A percentile compares a stretch with the other conserved stretches of the same genome.
phyloP scores from a whole-genome alignment of 1,139 yeast species.

The Yamadazyma siamensis region DNA sequence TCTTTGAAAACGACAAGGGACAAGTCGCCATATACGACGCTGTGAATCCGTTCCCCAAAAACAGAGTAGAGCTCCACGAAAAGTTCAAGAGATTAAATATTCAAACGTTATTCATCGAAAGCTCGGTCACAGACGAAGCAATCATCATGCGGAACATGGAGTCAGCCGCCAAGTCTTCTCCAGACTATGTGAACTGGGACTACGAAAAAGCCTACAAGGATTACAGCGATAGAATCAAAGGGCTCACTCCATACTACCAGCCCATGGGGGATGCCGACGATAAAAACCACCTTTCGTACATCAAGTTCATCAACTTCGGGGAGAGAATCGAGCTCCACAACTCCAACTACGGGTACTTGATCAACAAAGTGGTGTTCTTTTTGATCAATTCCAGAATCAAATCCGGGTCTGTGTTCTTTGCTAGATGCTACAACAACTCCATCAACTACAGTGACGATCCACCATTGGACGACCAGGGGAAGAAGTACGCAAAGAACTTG shows the following conservation, averaged over 20 bases:
- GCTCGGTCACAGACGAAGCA: constrained; percentile 71
- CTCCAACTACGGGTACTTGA: constrained; percentile 81
- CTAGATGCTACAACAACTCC: constrained; percentile 69
- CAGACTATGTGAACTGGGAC: constrained; percentile 80
- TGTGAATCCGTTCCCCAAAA: constrained; percentile 74
- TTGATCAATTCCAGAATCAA: constrained; percentile 84
- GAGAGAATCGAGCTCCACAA: constrained; percentile 77
- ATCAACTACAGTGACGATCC: constrained; percentile 61
- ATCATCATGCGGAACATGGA: constrained; percentile 71
- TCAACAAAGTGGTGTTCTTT: constrained; percentile 85
- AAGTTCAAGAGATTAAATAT: constrained; percentile 57
- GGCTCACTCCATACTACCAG: constrained; percentile 50
- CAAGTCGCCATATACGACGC: constrained; percentile 98
- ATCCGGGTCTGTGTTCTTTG: constrained; percentile 83
- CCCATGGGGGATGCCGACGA: constrained; percentile 44
- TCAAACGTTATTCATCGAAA: constrained; percentile 83
- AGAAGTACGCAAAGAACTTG: constrained; percentile 47
- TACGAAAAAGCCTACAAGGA: constrained; percentile 60
- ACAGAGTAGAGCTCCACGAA: constrained; percentile 56
- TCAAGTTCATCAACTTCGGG: constrained; percentile 89
- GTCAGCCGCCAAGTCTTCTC: constrained; percentile 81
- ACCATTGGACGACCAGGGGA: constrained; percentile 59
- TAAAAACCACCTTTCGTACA: constrained; percentile 57
- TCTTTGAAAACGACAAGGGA: constrained; percentile 72
- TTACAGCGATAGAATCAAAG: constrained; percentile 50